These are phyloP conservation scores for Coccomyxa sp. DNA, from an alignment of 139 green algal genomes.

Conservation along the genomic window DNA sequence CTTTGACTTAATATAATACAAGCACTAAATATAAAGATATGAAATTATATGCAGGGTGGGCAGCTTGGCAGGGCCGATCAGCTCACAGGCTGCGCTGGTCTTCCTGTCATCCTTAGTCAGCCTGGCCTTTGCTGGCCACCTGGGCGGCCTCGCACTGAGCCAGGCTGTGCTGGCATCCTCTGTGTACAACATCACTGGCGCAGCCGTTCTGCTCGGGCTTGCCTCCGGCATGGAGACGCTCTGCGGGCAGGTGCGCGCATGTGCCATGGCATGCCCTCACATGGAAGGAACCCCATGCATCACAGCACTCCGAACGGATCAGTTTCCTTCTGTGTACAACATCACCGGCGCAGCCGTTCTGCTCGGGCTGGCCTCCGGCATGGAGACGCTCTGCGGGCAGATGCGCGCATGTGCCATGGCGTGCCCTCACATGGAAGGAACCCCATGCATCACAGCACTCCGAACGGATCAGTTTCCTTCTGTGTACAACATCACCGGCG, in stretches of 20 bases:
- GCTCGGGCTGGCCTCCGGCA: slow-evolving; percentile 44
- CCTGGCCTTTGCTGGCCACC: slow-evolving; percentile 17
- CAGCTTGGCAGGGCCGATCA: slow-evolving; percentile 7
- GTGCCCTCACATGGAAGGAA: not conserved
- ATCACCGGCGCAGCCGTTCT: slow-evolving; percentile 56
- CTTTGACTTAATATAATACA: no score
- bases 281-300: no score
- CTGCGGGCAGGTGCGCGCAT: slow-evolving; percentile 43
- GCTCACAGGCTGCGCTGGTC: not conserved
- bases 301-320: no score
- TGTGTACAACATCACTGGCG: slow-evolving; percentile 70
- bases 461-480: not conserved
- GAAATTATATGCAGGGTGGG: slow-evolving; percentile 11
- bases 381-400: slow-evolving; percentile 74
- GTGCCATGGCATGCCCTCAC: not conserved
- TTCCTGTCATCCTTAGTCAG: slow-evolving; percentile 12
- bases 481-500: slow-evolving; percentile 70
- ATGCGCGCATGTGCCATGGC: not conserved
- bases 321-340: slow-evolving; percentile 50
- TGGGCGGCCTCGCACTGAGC: slow-evolving; percentile 27
- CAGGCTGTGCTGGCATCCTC: slow-evolving; percentile 44
- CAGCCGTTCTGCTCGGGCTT: slow-evolving; percentile 45
- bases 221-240: slow-evolving; percentile 68
- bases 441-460: no score
- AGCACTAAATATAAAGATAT: no score